Conservation (phyloP, 306 rosid species). For the Cucumis cinereus region DNA sequence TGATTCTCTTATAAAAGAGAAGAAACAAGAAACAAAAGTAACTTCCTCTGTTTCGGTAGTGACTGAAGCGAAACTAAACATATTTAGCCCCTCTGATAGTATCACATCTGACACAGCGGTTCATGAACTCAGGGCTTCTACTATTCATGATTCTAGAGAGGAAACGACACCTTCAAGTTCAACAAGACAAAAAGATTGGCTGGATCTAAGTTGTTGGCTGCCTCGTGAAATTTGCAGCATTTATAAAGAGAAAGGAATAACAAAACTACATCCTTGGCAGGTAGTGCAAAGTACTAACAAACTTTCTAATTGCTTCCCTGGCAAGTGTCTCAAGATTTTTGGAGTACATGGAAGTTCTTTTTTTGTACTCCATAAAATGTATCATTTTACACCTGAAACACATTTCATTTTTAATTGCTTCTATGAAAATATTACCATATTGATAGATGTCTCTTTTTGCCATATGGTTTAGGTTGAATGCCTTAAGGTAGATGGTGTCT, state of each 20-base stretch:
- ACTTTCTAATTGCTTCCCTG: not conserved
- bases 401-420: not conserved
- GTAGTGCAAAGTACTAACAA: slow-evolving; percentile 23
- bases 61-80: slow-evolving; percentile 13
- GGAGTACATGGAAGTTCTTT: not conserved
- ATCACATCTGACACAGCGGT: slow-evolving; percentile 28
- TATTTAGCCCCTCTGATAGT: slow-evolving; percentile 19
- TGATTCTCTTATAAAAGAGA: slow-evolving; percentile 22
- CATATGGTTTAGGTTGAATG: slow-evolving; percentile 55
- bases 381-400: not conserved
- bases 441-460: not conserved
- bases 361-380: not conserved
- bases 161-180: slow-evolving; percentile 59
- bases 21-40: slow-evolving; percentile 21
- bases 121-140: slow-evolving; percentile 18
- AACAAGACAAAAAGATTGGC: slow-evolving; percentile 28
- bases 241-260: slow-evolving; percentile 72
- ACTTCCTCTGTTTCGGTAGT: slow-evolving; percentile 17
- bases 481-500: slow-evolving; percentile 81
- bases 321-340: not conserved
- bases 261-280: slow-evolving; percentile 87
- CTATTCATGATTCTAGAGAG: slow-evolving; percentile 30
- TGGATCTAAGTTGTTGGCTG: slow-evolving; percentile 66
- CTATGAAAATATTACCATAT: not conserved
- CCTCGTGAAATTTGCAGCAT: slow-evolving; percentile 73